These are phyloP conservation scores for Verticillium isaacii DNA, from an alignment of 2,329 filamentous ascomycete genomes.

Conservation along the genomic window DNA sequence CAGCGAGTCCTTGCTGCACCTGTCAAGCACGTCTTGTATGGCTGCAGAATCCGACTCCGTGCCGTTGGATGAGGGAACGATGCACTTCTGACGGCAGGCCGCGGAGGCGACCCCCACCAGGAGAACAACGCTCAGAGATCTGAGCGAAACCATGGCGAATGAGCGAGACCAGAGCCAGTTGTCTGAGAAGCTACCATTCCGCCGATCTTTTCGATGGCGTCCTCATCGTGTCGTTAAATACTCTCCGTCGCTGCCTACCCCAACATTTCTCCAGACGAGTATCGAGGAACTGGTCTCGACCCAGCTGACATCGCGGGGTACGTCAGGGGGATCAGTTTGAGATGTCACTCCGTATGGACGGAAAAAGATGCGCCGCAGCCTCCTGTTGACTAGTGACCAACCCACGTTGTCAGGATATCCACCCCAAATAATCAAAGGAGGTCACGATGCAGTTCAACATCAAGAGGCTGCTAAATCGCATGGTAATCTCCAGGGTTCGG, in stretches of 20 bases:
- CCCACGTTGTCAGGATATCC: not conserved
- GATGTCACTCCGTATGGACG: not conserved
- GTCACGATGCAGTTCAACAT: not conserved
- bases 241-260: not conserved
- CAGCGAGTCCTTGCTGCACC: constrained; percentile 26
- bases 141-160: not conserved
- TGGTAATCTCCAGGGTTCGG: not conserved
- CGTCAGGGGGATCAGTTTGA: not conserved
- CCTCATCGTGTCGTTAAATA: not conserved
- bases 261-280: not conserved
- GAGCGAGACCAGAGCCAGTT: not conserved
- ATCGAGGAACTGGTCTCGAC: not conserved
- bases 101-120: not conserved
- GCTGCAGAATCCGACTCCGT: constrained; percentile 33
- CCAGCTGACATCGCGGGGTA: not conserved
- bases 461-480: not conserved
- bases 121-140: not conserved
- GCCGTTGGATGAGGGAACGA: constrained; percentile 24
- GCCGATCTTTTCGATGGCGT: not conserved
- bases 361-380: not conserved
- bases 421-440: not conserved
- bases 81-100: constrained; percentile 5
- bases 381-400: not conserved
- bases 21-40: constrained; percentile 26
- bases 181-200: not conserved